Conservation (phyloP, 2,329 filamentous ascomycete genomes). For the Graphilbum fragrans region DNA sequence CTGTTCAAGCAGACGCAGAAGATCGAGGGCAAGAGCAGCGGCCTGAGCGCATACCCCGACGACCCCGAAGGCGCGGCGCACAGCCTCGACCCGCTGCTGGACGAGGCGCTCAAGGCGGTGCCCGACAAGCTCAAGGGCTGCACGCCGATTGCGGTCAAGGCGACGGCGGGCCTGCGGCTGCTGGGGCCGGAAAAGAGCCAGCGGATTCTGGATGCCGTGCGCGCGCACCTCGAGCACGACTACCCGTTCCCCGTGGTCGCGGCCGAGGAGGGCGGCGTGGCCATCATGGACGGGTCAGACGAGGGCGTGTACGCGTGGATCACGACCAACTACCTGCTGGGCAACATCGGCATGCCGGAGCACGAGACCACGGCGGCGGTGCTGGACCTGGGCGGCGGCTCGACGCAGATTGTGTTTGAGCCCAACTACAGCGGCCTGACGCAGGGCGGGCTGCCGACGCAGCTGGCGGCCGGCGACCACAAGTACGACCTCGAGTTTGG, state of each 20-base stretch:
- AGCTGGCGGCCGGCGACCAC: slow-evolving; percentile 81
- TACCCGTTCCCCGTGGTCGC: slow-evolving; percentile 95
- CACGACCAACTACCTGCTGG: slow-evolving; percentile 94
- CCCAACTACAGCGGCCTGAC: slow-evolving; percentile 71
- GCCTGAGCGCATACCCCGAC: slow-evolving; percentile 71
- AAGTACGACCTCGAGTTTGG: slow-evolving; percentile 85
- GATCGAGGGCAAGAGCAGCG: slow-evolving; percentile 53
- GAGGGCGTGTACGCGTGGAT: slow-evolving; percentile 99
- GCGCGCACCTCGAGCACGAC: slow-evolving; percentile 68
- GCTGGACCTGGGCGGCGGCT: slow-evolving; percentile 92
- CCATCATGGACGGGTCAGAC: slow-evolving; percentile 95
- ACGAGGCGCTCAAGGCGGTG: slow-evolving; percentile 71
- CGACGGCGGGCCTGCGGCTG: slow-evolving; percentile 84
- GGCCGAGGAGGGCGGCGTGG: slow-evolving; percentile 71
- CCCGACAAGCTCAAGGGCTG: slow-evolving; percentile 85
- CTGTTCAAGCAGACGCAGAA: slow-evolving; percentile 90
- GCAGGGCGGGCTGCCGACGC: slow-evolving; percentile 71
- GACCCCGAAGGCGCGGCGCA: slow-evolving; percentile 81
- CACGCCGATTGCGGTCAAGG: slow-evolving; percentile 93
- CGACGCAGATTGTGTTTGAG: slow-evolving; percentile 97
- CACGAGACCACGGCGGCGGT: slow-evolving; percentile 84
- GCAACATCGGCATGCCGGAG: slow-evolving; percentile 91
- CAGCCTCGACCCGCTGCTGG: slow-evolving; percentile 79
- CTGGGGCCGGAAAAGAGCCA: slow-evolving; percentile 70
- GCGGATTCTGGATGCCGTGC: slow-evolving; percentile 76